Base-by-base conservation (phyloP, 2,329 filamentous ascomycete genomes). In the Aureobasidium melanogenum region DNA sequence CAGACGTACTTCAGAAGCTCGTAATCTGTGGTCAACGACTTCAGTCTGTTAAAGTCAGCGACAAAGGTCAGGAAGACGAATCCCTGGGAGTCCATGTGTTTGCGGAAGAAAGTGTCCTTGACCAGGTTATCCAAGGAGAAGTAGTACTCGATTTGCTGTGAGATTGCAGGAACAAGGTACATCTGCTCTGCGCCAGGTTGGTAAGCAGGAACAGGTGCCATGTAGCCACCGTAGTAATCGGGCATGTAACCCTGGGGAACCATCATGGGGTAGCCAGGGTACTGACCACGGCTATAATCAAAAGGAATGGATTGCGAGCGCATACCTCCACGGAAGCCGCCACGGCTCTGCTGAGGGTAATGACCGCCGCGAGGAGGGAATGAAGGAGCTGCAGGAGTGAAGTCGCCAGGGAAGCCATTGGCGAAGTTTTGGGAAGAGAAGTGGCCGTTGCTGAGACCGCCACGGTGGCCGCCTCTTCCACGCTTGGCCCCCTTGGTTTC, bases 91-190 rank as follows among this genome's bases (percentile, higher is more conserved):
- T 99, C 93, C 94, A 99, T 97, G 68, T 92, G 87, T 69, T 84
- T 86, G 62, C 94, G 87, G 63, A 99, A 80, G 74, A 86, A 97
- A 69, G 89, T 81, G 70, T 99, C 94, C 75, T 96, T 97, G 81
- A 90, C 89, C 54, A 97, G 81, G 72, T 99, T 99, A 70, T 97
- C 89, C 30, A 96, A 83, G 0, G 93, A 97, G 76, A 99, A 96
- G 75, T 99, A 99, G 78, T 97, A 99, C 69, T 96, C 91, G 39
- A 74, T 63, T 69, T 87, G 85, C 67, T 79, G 82, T 64, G 78
- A 81, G 69, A 84, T 83, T 82, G 83, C 82, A 70, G 73, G 73
- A 64, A 83, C 75, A 36, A 85, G 67, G 38, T 80, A 79, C 64
- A 76, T 80, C n/a, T 81, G 80, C 61, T 86, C 82, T 64, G 83